Evolutionary conservation across 2,329 filamentous ascomycete species (phyloP).

Genomic region (Mycosphaerella sp.): DNA sequence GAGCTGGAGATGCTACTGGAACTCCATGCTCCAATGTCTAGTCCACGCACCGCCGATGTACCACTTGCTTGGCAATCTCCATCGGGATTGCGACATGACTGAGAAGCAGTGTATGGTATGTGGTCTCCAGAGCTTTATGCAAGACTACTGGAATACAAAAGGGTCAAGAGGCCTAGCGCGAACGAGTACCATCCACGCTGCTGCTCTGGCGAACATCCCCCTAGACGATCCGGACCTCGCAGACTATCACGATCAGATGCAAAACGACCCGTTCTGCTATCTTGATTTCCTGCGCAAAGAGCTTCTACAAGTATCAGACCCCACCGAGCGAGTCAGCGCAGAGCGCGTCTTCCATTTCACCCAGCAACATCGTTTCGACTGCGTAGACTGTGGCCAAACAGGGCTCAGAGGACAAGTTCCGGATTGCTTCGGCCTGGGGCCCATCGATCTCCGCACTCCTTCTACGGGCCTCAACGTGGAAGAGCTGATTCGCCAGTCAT

Average conservation of each 20-base stretch:
- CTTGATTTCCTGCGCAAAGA: neutral
- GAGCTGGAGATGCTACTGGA: neutral
- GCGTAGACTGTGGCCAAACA: neutral
- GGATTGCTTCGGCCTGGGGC: neutral
- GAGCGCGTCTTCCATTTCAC: neutral
- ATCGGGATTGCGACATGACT: neutral
- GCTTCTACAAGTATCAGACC: neutral
- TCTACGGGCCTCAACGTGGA: neutral
- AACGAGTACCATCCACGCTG: neutral
- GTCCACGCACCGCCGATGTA: neutral
- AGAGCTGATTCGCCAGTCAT: neutral
- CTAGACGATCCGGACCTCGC: neutral
- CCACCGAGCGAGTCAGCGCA: neutral
- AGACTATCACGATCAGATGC: neutral
- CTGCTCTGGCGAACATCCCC: neutral
- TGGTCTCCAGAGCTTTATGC: neutral
- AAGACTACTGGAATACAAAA: slow-evolving; percentile 1
- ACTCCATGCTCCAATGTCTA: neutral
- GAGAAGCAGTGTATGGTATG: neutral
- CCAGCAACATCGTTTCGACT: neutral
- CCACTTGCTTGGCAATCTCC: neutral
- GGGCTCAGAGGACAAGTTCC: neutral
- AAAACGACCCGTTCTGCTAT: neutral
- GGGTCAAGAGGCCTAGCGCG: too few species aligned
- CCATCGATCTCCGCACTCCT: neutral